Conservation (phyloP, 495 filamentous ascomycete species). For the Aspergillus conjunctus region DNA sequence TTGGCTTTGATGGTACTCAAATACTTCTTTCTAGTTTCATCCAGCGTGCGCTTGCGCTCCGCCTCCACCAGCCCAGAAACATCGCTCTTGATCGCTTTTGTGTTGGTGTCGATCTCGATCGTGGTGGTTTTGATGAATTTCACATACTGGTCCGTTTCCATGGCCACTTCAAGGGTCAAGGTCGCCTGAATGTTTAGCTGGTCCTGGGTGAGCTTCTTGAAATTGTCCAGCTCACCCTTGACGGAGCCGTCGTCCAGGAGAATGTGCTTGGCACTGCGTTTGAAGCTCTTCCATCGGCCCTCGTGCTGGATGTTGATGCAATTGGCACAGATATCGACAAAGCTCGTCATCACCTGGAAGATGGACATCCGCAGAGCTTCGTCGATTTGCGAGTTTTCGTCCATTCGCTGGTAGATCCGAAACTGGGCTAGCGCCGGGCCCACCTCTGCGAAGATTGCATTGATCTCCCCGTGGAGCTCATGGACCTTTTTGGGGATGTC, state of each 20-base stretch:
- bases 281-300: constrained; percentile 25
- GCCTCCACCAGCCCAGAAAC: constrained; percentile 17
- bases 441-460: constrained; percentile 28
- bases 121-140: constrained; percentile 15
- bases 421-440: constrained; percentile 28
- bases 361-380: constrained; percentile 23
- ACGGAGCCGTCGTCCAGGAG: constrained; percentile 21
- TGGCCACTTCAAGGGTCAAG: constrained; percentile 19
- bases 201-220: constrained; percentile 19
- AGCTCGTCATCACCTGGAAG: constrained; percentile 30
- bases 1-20: constrained; percentile 13
- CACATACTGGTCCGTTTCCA: constrained; percentile 17
- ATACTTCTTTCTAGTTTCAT: constrained; percentile 15
- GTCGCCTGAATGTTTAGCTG: constrained; percentile 21
- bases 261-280: constrained; percentile 15
- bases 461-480: constrained; percentile 26
- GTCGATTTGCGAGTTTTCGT: constrained; percentile 24
- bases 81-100: constrained; percentile 20
- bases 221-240: constrained; percentile 12
- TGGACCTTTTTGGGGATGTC: constrained; percentile 29
- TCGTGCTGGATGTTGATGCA: constrained; percentile 26
- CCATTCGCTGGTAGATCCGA: constrained; percentile 31
- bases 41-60: constrained; percentile 16
- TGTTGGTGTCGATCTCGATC: constrained; percentile 14
- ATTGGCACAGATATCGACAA: constrained; percentile 30